These are phyloP conservation scores for Boletus sp. DNA, from an alignment of 768 basidiomycete species.

Conservation along the genomic window DNA sequence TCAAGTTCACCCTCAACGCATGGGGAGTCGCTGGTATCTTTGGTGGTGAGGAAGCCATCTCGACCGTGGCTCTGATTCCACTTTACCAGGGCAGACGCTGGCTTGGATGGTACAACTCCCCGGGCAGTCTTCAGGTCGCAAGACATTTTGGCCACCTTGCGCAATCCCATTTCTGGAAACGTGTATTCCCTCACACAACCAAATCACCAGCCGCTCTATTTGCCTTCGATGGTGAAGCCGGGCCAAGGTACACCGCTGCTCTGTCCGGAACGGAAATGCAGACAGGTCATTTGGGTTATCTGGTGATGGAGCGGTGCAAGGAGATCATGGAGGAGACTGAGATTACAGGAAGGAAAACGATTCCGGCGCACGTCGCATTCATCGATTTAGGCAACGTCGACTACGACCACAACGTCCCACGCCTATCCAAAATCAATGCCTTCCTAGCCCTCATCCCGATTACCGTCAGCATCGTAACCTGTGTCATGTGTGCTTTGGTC, in stretches of 20 bases:
- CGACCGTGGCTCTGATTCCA: constrained; percentile 31
- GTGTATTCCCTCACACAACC: constrained; percentile 23
- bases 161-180: constrained; percentile 24
- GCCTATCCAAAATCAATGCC: background rate
- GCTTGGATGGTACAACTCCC: constrained; percentile 37
- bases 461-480: constrained; percentile 20
- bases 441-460: constrained; percentile 27
- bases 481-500: constrained; percentile 22
- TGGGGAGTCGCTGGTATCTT: constrained; percentile 36
- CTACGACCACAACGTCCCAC: constrained; percentile 1
- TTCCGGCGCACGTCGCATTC: constrained; percentile 16
- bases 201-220: constrained; percentile 24
- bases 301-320: constrained; percentile 21
- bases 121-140: constrained; percentile 31
- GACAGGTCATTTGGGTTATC: constrained; percentile 31
- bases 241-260: constrained; percentile 27
- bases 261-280: constrained; percentile 28
- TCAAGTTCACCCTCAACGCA: constrained; percentile 25
- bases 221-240: constrained; percentile 23
- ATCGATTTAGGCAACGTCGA: constrained; percentile 11
- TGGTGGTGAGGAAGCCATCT: constrained; percentile 34
- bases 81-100: constrained; percentile 28
- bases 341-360: constrained; percentile 16
- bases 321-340: background rate
- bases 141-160: constrained; percentile 30